Conservation (phyloP, 2,329 filamentous ascomycete species). For the Elsinoe batatas region DNA sequence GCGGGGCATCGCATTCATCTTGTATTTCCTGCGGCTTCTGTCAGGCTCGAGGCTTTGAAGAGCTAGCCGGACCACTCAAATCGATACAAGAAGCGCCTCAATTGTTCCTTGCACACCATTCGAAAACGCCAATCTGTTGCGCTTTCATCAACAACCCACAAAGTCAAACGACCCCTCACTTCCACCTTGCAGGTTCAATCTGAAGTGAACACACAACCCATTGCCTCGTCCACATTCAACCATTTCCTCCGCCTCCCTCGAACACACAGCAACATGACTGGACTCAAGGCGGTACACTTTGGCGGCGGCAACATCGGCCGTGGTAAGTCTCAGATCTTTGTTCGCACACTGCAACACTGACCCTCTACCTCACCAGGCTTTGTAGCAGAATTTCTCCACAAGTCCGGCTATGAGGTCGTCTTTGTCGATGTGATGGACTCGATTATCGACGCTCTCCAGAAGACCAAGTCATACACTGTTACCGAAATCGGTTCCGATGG, state of each 20-base stretch:
- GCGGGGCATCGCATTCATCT: background rate
- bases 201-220: background rate
- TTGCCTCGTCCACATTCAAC: background rate
- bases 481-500: constrained; percentile 84
- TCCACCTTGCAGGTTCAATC: background rate
- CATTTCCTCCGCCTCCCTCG: background rate
- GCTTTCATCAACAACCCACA: background rate
- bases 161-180: background rate
- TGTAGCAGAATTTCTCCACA: constrained; percentile 83
- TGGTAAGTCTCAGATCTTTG: constrained; percentile 23
- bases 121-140: background rate
- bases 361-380: constrained; percentile 46
- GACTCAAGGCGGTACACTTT: constrained; percentile 44
- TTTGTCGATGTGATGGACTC: constrained; percentile 88
- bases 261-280: constrained; percentile 16
- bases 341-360: background rate
- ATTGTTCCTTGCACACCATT: background rate
- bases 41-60: background rate
- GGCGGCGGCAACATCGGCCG: constrained; percentile 46
- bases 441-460: constrained; percentile 71
- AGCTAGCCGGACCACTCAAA: background rate
- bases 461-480: constrained; percentile 70
- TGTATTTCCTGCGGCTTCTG: constrained; percentile 1
- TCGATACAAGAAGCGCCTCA: background rate
- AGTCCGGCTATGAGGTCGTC: constrained; percentile 90